Evolutionary conservation across 768 basidiomycete genomes (phyloP).

Genomic region (Amanita jacksonii): DNA sequence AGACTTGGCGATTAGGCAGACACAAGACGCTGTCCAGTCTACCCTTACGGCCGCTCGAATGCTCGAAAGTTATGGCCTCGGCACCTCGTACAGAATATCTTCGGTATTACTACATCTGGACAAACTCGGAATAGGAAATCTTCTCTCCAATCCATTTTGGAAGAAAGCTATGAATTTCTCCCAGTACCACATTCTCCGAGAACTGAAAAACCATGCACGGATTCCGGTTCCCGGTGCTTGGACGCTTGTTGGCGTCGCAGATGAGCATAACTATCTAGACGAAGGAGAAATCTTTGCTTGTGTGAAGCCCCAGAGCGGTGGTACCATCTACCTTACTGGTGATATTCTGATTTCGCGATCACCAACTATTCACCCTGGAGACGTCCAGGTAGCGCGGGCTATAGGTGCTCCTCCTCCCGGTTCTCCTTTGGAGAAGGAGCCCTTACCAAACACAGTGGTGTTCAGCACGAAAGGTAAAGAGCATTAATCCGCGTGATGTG

Average conservation of each 20-base stretch:
- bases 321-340: constrained; percentile 40
- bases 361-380: constrained; percentile 62
- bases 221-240: constrained; percentile 57
- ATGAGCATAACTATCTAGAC: constrained; percentile 43
- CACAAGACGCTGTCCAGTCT: constrained; percentile 30
- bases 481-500: not conserved
- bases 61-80: constrained; percentile 49
- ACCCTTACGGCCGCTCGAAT: constrained; percentile 36
- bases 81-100: constrained; percentile 43
- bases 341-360: constrained; percentile 49
- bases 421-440: constrained; percentile 42
- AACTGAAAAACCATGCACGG: constrained; percentile 54
- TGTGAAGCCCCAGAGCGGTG: constrained; percentile 31
- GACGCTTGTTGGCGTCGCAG: constrained; percentile 67
- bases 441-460: constrained; percentile 52
- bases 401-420: constrained; percentile 49
- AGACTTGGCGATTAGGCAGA: constrained; percentile 39
- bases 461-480: constrained; percentile 49
- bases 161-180: constrained; percentile 41
- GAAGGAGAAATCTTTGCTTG: constrained; percentile 56
- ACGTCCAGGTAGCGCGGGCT: constrained; percentile 49
- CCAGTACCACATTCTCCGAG: constrained; percentile 53
- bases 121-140: constrained; percentile 33
- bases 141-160: constrained; percentile 37
- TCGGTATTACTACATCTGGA: constrained; percentile 41